phyloP scores from a whole-genome alignment of 1,284 basidiomycete genomes.

The Chiua sp. region DNA sequence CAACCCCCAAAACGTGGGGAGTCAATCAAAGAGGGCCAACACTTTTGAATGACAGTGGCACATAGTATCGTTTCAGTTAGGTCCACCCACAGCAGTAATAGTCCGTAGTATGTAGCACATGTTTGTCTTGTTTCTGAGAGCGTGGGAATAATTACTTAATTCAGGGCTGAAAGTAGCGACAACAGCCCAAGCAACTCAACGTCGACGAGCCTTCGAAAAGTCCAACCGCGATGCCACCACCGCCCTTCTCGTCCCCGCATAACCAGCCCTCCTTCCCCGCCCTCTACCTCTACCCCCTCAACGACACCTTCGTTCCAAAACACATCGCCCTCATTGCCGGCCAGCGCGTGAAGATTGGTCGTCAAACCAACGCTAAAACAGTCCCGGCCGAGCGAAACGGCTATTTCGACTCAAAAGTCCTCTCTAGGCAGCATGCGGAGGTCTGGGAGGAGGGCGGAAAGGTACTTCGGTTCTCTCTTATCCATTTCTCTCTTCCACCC shows the following conservation, averaged over 20 bases:
- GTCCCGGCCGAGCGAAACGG: slow-evolving; percentile 95
- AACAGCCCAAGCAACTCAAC: slow-evolving; percentile 8
- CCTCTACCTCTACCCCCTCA: slow-evolving; percentile 95
- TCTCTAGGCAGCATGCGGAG: slow-evolving; percentile 96
- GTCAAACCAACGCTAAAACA: slow-evolving; percentile 97
- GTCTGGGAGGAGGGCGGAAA: slow-evolving; percentile 95
- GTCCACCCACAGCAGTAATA: too few relatives aligned
- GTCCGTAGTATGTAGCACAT: too few relatives aligned
- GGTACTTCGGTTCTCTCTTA: slow-evolving; percentile 48
- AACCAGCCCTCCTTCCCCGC: slow-evolving; percentile 57
- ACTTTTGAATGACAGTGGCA: too few relatives aligned
- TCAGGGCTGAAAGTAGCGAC: slow-evolving; percentile 18
- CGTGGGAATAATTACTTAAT: slow-evolving; percentile 19
- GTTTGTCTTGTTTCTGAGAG: neutral
- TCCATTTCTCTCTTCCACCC: slow-evolving; percentile 5
- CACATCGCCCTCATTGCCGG: slow-evolving; percentile 85
- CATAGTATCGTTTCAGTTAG: too few relatives aligned
- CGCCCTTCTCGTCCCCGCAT: slow-evolving; percentile 42
- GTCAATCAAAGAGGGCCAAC: too few relatives aligned
- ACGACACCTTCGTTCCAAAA: slow-evolving; percentile 96
- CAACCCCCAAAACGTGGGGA: too few relatives aligned
- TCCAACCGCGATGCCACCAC: slow-evolving; percentile 44
- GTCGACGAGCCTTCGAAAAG: slow-evolving; percentile 10
- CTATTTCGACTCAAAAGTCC: slow-evolving; percentile 97
- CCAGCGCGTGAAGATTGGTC: slow-evolving; percentile 92